Evolutionary conservation across 768 basidiomycete species (phyloP).

Genomic region (Termitomyces sp.): DNA sequence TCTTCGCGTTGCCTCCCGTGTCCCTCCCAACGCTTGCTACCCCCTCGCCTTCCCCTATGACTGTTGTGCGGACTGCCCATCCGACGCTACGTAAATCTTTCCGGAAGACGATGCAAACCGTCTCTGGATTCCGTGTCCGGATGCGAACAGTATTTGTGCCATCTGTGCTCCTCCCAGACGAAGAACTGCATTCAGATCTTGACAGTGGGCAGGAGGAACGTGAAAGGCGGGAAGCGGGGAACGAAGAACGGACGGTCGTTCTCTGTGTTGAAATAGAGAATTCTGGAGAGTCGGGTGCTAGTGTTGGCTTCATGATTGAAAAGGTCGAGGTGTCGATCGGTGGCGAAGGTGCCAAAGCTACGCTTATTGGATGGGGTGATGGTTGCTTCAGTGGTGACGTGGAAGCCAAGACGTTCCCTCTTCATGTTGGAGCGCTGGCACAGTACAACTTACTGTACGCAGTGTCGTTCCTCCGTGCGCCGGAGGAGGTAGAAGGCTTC

Average conservation of each 20-base stretch:
- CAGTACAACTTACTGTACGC: constrained; percentile 89
- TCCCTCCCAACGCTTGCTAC: constrained; percentile 34
- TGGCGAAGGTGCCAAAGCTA: constrained; percentile 51
- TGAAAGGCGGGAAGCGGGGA: constrained; percentile 60
- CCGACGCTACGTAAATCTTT: constrained; percentile 83
- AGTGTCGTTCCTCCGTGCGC: constrained; percentile 71
- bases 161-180: constrained; percentile 62
- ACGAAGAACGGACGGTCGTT: constrained; percentile 79
- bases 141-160: constrained; percentile 96
- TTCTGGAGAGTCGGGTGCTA: constrained; percentile 53
- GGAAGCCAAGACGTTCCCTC: constrained; percentile 56
- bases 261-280: constrained; percentile 93
- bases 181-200: constrained; percentile 19
- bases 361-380: constrained; percentile 52
- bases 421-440: constrained; percentile 63
- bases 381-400: constrained; percentile 39
- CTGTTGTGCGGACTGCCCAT: constrained; percentile 40
- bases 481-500: constrained; percentile 48
- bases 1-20: constrained; percentile 57
- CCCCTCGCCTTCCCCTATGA: constrained; percentile 46
- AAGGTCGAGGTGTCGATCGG: constrained; percentile 71
- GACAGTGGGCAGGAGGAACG: constrained; percentile 44
- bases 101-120: constrained; percentile 70
- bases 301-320: constrained; percentile 71
- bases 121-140: constrained; percentile 81